phyloP scores from a whole-genome alignment of 106 monocot genomes.

The Phalaenopsis aphrodite region DNA sequence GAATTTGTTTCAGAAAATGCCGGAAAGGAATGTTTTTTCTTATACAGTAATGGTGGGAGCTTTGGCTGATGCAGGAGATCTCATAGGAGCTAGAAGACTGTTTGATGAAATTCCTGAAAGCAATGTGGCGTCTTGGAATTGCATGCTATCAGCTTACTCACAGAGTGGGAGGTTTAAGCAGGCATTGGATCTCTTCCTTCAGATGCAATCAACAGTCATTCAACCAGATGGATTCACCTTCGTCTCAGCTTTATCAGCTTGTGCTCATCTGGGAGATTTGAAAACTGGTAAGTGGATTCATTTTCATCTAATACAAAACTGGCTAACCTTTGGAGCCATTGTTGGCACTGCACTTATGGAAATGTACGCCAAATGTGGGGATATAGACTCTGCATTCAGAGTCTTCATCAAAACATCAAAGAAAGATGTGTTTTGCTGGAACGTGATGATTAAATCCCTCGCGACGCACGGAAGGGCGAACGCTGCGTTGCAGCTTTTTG shows the following conservation, averaged over 20 bases:
- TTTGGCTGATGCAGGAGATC: conserved; percentile 6
- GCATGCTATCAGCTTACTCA: conserved; percentile 28
- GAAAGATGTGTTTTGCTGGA: conserved; percentile 43
- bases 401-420: conserved; percentile 25
- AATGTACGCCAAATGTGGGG: conserved; percentile 43
- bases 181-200: conserved; percentile 22
- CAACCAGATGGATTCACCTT: conserved; percentile 26
- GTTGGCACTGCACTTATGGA: conserved; percentile 33
- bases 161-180: conserved; percentile 15
- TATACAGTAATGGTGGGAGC: conserved; percentile 16
- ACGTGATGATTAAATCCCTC: conserved; percentile 34
- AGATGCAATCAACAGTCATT: conserved; percentile 17
- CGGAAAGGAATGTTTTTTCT: conserved; percentile 13
- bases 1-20: conserved; percentile 16
- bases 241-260: conserved; percentile 26
- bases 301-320: conserved; percentile 11
- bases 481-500: conserved; percentile 26
- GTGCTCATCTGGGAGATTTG: conserved; percentile 31
- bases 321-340: conserved; percentile 4
- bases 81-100: conserved; percentile 9
- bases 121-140: conserved; percentile 38
- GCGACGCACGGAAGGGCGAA: conserved; percentile 19
- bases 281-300: conserved; percentile 30
- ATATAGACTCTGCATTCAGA: conserved; percentile 23
- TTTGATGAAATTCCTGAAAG: conserved; percentile 24